phyloP scores from a whole-genome alignment of 768 basidiomycete genomes.

The Crepidotus variabilis region DNA sequence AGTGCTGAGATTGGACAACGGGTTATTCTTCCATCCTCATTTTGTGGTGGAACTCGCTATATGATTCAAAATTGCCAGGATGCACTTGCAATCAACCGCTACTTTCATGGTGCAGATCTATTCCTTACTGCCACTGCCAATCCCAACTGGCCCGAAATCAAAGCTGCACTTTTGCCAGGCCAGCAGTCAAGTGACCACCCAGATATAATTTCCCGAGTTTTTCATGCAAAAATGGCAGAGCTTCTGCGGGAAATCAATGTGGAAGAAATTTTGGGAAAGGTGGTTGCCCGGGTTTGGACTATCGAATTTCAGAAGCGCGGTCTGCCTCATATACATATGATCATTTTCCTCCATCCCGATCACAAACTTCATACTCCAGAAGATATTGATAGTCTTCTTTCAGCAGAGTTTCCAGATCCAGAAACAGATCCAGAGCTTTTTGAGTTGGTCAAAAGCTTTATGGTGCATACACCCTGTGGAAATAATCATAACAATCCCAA shows the following conservation, averaged over 20 bases:
- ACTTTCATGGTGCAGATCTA: slow-evolving; percentile 32
- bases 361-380: slow-evolving; percentile 29
- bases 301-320: slow-evolving; percentile 54
- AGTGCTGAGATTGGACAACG: slow-evolving; percentile 21
- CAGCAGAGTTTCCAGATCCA: slow-evolving; percentile 39
- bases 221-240: slow-evolving; percentile 34
- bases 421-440: slow-evolving; percentile 34
- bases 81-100: slow-evolving; percentile 35
- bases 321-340: slow-evolving; percentile 47
- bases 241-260: slow-evolving; percentile 30
- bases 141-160: slow-evolving; percentile 45
- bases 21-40: slow-evolving; percentile 28
- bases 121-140: slow-evolving; percentile 51
- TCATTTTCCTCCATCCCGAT: slow-evolving; percentile 33
- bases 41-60: slow-evolving; percentile 28
- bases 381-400: slow-evolving; percentile 36
- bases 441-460: slow-evolving; percentile 27
- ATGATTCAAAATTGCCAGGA: slow-evolving; percentile 43
- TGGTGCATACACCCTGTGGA: slow-evolving; percentile 35
- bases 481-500: slow-evolving; percentile 16
- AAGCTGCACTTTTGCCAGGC: slow-evolving; percentile 30
- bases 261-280: slow-evolving; percentile 34
- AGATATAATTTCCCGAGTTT: slow-evolving; percentile 43
- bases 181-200: slow-evolving; percentile 40
- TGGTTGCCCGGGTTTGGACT: slow-evolving; percentile 37